phyloP scores from a whole-genome alignment of 805 yeast species.

The Starmerella apicola region DNA sequence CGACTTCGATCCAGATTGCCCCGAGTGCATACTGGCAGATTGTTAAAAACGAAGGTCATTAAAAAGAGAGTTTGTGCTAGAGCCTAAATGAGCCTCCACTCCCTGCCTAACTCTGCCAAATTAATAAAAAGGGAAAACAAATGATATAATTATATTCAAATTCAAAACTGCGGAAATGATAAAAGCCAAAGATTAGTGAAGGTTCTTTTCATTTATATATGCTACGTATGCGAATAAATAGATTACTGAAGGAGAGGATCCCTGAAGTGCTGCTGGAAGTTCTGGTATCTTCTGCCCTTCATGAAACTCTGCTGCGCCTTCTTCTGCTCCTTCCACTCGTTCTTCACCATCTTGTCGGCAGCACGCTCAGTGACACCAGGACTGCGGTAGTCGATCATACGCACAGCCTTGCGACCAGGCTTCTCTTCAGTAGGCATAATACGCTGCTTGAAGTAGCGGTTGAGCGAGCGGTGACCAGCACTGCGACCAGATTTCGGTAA shows the following conservation, averaged over 20 bases:
- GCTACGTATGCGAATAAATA: neutral
- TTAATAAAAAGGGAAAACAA: neutral
- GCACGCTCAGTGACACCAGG: constrained; percentile 24
- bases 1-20: too few relatives aligned
- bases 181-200: neutral
- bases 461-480: constrained; percentile 70
- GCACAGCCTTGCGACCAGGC: constrained; percentile 47
- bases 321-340: constrained; percentile 49
- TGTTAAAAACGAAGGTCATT: too few relatives aligned
- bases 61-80: too few relatives aligned
- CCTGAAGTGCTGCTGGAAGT: constrained; percentile 75
- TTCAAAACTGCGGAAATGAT: neutral
- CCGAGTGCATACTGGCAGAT: too few relatives aligned
- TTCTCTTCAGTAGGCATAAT: constrained; percentile 37
- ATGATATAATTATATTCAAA: neutral
- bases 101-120: neutral
- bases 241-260: constrained; percentile 48
- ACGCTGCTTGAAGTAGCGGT: constrained; percentile 60
- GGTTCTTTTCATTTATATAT: neutral
- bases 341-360: constrained; percentile 35
- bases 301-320: constrained; percentile 34
- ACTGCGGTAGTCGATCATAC: constrained; percentile 61
- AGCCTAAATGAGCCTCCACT: too few relatives aligned
- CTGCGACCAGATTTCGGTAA: constrained; percentile 61
- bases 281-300: constrained; percentile 52